Base-by-base conservation (phyloP, 768 basidiomycete species). In the Phaeotremella skinneri region DNA sequence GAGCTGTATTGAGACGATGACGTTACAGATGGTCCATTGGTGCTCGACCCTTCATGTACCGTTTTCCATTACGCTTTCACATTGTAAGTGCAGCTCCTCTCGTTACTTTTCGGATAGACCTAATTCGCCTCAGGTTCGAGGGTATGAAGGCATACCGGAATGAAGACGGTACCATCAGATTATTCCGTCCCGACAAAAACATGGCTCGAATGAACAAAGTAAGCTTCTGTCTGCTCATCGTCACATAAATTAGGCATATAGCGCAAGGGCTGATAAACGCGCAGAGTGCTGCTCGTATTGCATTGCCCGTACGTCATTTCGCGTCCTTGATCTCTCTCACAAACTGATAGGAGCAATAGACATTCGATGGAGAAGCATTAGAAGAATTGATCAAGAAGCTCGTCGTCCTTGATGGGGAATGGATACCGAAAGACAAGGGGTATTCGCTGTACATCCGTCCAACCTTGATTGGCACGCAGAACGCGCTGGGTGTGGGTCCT, bases 141-240 rank as follows among this genome's bases (percentile, higher is more conserved):
- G 90, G 93, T 17, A 85, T 96, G 84, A 97, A 97, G 76, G 93
- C 93, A 0, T 97, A 94, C 79, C 82, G 86, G 49, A 84, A 86
- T 64, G 77, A 83, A 34, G 78, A 83, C 49, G 91, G 87, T 32
- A 85, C 82, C 26, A 84, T 92, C 21, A 84, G 87, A 17, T 79
- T 97, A 64, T 97, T 97, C 82, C 81, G 93, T 45, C 94, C 93
- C 2, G 90, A 96, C 78, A 90, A 90, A 89, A 96, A 97, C 79
- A 94, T 97, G 91, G 86, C 85, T 71, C 85, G 93, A 26, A 92
- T 98, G 91, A 91, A 90, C 79, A 83, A 65, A 47, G 74, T 75
- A 29, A 53, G 68, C 62, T 5, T 3, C 16, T 16, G 16, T 13
- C 6, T 20, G 17, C 34, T 9, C 43, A 7, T 45, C 43, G 11